These are phyloP conservation scores for Breynia disticha DNA, from an alignment of 441 rosid genomes.

Conservation along the genomic window DNA sequence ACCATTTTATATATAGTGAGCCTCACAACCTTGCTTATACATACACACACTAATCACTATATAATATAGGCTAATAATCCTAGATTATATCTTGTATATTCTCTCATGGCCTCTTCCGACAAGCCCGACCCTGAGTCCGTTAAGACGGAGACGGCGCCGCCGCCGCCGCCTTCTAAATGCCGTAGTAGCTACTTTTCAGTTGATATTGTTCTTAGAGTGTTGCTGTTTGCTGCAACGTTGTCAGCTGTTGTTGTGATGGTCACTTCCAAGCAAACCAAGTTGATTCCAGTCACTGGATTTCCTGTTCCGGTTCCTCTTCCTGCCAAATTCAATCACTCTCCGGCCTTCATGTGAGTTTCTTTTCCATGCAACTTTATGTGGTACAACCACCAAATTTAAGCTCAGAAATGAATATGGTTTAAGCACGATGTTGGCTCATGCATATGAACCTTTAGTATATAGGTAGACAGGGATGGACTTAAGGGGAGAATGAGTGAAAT, in stretches of 20 bases:
- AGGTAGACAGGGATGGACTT: no score
- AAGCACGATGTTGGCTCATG: no score
- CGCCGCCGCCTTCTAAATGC: slow-evolving; percentile 9
- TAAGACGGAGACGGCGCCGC: slow-evolving; percentile 16
- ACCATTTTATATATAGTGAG: background rate
- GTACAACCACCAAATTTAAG: no score
- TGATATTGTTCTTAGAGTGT: slow-evolving; percentile 41
- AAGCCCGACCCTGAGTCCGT: slow-evolving; percentile 29
- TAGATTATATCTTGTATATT: background rate
- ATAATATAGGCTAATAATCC: background rate
- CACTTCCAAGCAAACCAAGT: slow-evolving; percentile 47
- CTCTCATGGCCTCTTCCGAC: slow-evolving; percentile 37
- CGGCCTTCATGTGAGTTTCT: slow-evolving; percentile 54
- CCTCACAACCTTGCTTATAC: no score
- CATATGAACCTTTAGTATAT: no score
- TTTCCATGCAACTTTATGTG: background rate
- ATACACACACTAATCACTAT: no score
- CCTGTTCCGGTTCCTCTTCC: background rate
- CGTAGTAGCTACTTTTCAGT: slow-evolving; percentile 14
- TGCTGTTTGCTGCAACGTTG: slow-evolving; percentile 46
- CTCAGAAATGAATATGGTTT: no score
- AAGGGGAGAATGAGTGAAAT: no score
- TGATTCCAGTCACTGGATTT: slow-evolving; percentile 12
- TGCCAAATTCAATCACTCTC: slow-evolving; percentile 63
- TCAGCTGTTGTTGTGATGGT: slow-evolving; percentile 44